These are phyloP conservation scores for Apophysomyces elegans DNA, from an alignment of 371 early-diverging fungal species.

Conservation along the genomic window DNA sequence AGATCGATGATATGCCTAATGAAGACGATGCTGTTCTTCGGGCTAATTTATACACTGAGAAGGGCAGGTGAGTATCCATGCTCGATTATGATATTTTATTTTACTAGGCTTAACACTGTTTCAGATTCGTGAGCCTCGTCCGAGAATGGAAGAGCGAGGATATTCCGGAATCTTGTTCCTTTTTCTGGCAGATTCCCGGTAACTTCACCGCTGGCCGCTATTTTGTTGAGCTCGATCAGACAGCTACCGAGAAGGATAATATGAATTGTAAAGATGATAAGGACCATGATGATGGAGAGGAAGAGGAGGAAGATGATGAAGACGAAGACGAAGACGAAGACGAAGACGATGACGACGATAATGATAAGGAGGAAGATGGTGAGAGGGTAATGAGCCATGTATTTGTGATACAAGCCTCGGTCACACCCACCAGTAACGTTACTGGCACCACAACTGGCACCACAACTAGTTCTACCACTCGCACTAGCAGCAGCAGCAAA, in stretches of 20 bases:
- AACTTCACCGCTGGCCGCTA: slow-evolving; percentile 17
- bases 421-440: background rate
- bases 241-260: background rate
- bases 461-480: background rate
- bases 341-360: slow-evolving; percentile 2
- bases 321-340: slow-evolving; percentile 17
- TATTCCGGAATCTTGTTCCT: slow-evolving; percentile 20
- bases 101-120: background rate
- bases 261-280: background rate
- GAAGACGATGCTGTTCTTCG: slow-evolving; percentile 17
- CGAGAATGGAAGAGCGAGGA: slow-evolving; percentile 17
- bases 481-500: no score
- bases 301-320: slow-evolving; percentile 13
- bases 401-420: background rate
- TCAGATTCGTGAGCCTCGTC: slow-evolving; percentile 17
- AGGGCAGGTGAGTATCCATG: slow-evolving; percentile 10
- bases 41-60: slow-evolving; percentile 22
- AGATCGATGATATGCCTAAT: slow-evolving; percentile 21
- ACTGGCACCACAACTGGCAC: background rate
- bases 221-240: slow-evolving; percentile 6
- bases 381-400: background rate
- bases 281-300: slow-evolving; percentile 3
- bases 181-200: slow-evolving; percentile 18
- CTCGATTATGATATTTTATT: background rate
- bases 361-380: background rate